phyloP scores from a whole-genome alignment of 2,329 filamentous ascomycete species.

The Fusarium sp. region DNA sequence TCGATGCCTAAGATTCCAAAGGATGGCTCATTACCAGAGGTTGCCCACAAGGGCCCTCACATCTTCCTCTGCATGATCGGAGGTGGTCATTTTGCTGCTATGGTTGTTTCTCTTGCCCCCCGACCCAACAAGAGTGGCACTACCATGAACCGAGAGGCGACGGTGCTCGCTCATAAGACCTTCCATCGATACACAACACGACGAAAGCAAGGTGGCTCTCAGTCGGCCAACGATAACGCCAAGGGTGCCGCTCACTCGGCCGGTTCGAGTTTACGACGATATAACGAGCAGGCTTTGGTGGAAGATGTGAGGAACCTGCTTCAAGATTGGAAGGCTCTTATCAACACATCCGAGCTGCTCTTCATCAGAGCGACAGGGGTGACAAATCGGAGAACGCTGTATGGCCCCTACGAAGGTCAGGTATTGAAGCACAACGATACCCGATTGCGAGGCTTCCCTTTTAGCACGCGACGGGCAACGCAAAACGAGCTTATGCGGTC shows the following conservation, averaged over 20 bases:
- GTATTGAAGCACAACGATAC: constrained; percentile 82
- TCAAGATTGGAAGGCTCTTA: constrained; percentile 83
- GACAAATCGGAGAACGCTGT: constrained; percentile 87
- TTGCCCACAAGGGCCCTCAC: constrained; percentile 77
- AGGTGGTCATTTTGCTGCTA: constrained; percentile 95
- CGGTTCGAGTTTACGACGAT: constrained; percentile 86
- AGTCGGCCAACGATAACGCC: constrained; percentile 93
- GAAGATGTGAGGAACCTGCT: constrained; percentile 88
- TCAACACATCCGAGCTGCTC: constrained; percentile 84
- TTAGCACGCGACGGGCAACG: constrained; percentile 90
- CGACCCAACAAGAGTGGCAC: constrained; percentile 76
- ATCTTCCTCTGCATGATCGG: constrained; percentile 99
- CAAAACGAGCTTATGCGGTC: constrained; percentile 94
- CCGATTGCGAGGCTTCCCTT: constrained; percentile 87
- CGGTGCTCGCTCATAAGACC: constrained; percentile 93
- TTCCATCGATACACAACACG: constrained; percentile 98
- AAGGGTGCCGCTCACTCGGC: constrained; percentile 95
- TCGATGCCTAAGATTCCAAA: constrained; percentile 64
- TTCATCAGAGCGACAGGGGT: constrained; percentile 91
- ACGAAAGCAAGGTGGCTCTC: constrained; percentile 94
- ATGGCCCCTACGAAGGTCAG: constrained; percentile 90
- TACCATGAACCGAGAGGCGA: constrained; percentile 83
- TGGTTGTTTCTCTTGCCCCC: constrained; percentile 90
- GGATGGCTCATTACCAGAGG: constrained; percentile 65
- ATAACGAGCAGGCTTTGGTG: constrained; percentile 91